Evolutionary conservation across 1,284 basidiomycete species (phyloP).

Genomic region (Volvariella volvacea): DNA sequence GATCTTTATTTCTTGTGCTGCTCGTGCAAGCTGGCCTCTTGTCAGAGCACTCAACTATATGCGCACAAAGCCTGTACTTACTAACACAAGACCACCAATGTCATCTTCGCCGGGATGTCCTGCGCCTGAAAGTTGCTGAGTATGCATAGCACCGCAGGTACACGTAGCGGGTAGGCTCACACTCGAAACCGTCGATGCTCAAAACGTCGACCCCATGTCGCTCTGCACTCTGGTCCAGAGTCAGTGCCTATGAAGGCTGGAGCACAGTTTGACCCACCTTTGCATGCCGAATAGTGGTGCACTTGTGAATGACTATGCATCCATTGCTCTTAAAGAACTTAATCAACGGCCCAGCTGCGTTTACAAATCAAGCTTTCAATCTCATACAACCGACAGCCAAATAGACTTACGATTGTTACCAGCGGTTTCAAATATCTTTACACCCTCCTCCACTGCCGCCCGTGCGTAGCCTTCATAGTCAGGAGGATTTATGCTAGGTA

Average conservation of each 20-base stretch:
- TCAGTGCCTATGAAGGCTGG: neutral
- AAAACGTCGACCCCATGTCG: slow-evolving; percentile 80
- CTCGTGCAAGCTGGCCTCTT: slow-evolving; percentile 66
- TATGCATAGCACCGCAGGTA: slow-evolving; percentile 1
- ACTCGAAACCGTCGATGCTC: slow-evolving; percentile 88
- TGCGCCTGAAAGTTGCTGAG: slow-evolving; percentile 46
- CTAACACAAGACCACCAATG: slow-evolving; percentile 85
- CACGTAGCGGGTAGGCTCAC: slow-evolving; percentile 28
- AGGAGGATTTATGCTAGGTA: slow-evolving; percentile 87
- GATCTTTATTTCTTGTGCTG: slow-evolving; percentile 77
- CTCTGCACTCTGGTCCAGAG: slow-evolving; percentile 52
- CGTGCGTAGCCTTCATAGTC: slow-evolving; percentile 83
- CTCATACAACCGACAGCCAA: neutral
- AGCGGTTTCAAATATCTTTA: slow-evolving; percentile 89
- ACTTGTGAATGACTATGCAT: slow-evolving; percentile 86
- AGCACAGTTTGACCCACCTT: slow-evolving; percentile 38
- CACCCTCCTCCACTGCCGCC: slow-evolving; percentile 84
- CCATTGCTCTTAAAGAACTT: slow-evolving; percentile 73
- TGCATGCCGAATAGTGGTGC: slow-evolving; percentile 83
- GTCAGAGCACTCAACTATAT: neutral
- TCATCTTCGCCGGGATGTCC: slow-evolving; percentile 96
- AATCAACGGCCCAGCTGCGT: slow-evolving; percentile 77
- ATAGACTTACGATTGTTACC: slow-evolving; percentile 81
- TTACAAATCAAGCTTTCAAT: slow-evolving; percentile 3
- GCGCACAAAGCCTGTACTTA: slow-evolving; percentile 24